These are phyloP conservation scores for Pseudocercospora musae DNA, from an alignment of 2,329 filamentous ascomycete species.

Conservation along the genomic window DNA sequence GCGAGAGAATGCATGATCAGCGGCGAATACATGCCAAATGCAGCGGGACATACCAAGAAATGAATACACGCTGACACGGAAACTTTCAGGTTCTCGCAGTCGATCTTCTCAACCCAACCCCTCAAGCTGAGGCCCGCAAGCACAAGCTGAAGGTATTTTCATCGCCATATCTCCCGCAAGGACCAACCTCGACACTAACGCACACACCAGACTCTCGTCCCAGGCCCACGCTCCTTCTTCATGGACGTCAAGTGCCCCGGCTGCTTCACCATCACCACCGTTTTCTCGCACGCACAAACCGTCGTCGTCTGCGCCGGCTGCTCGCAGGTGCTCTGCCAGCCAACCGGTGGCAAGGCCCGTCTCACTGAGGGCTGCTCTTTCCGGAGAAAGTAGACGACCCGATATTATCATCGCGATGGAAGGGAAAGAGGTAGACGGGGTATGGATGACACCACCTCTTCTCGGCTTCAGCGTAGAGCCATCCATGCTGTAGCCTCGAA, in stretches of 20 bases:
- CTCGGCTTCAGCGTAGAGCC: background rate
- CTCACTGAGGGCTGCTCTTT: slow-evolving; percentile 99
- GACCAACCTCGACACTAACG: slow-evolving; percentile 7
- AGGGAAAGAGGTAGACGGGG: background rate
- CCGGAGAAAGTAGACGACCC: slow-evolving; percentile 89
- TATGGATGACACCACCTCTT: background rate
- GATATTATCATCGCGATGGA: background rate
- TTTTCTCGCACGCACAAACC: slow-evolving; percentile 99
- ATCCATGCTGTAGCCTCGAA: background rate
- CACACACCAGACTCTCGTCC: slow-evolving; percentile 63
- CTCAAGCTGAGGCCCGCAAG: slow-evolving; percentile 97
- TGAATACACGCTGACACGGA: slow-evolving; percentile 24
- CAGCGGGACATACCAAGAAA: background rate
- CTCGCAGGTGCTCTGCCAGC: slow-evolving; percentile 99
- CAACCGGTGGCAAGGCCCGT: slow-evolving; percentile 97
- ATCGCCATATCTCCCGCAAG: background rate
- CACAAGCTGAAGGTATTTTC: slow-evolving; percentile 97
- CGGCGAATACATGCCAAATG: slow-evolving; percentile 1
- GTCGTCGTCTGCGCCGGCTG: slow-evolving; percentile 99
- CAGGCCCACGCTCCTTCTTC: slow-evolving; percentile 98
- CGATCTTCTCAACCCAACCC: slow-evolving; percentile 98
- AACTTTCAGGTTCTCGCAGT: slow-evolving; percentile 90
- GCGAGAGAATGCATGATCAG: slow-evolving; percentile 2
- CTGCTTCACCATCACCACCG: slow-evolving; percentile 99
- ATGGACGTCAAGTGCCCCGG: slow-evolving; percentile 99